Conservation (phyloP, 108 stramenopile species). For the Nitzschia palea region DNA sequence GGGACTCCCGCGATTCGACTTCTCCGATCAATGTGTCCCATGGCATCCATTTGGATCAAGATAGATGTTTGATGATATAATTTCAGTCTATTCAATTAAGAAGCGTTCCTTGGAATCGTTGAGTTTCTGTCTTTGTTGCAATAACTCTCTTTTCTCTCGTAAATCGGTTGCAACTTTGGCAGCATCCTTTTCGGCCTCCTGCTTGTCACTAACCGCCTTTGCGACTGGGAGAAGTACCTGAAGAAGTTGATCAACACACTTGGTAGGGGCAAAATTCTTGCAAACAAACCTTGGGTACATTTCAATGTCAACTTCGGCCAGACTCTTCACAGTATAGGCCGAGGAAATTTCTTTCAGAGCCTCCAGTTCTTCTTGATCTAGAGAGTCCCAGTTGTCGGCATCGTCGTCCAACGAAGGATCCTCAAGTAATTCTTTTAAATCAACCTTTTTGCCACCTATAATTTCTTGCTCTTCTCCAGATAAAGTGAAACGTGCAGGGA, state of each 20-base stretch:
- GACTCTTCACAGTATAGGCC: conserved; percentile 56
- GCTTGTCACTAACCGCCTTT: conserved; percentile 70
- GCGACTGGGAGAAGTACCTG: conserved; percentile 73
- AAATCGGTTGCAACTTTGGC: conserved; percentile 71
- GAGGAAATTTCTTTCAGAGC: conserved; percentile 84
- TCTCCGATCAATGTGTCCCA: no score
- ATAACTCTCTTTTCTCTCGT: conserved; percentile 61
- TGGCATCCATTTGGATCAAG: no score
- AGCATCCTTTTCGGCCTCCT: conserved; percentile 69
- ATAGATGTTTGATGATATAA: no score
- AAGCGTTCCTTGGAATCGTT: conserved; percentile 4
- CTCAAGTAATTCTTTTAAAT: conserved; percentile 47
- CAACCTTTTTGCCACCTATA: conserved; percentile 64
- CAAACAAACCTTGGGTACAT: conserved; percentile 77
- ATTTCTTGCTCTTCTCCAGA: conserved; percentile 63
- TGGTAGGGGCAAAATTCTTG: conserved; percentile 38
- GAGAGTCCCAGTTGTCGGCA: conserved; percentile 81
- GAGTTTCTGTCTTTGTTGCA: conserved; percentile 54
- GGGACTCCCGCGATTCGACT: no score
- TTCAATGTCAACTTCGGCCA: conserved; percentile 69
- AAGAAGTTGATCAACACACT: conserved; percentile 63
- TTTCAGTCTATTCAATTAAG: no score
- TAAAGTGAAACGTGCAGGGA: conserved; percentile 64
- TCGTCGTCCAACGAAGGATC: conserved; percentile 50
- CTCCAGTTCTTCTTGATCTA: conserved; percentile 86